These are phyloP conservation scores for Monilinia vaccinii-corymbosi DNA, from an alignment of 2,329 filamentous ascomycete species.

Conservation along the genomic window DNA sequence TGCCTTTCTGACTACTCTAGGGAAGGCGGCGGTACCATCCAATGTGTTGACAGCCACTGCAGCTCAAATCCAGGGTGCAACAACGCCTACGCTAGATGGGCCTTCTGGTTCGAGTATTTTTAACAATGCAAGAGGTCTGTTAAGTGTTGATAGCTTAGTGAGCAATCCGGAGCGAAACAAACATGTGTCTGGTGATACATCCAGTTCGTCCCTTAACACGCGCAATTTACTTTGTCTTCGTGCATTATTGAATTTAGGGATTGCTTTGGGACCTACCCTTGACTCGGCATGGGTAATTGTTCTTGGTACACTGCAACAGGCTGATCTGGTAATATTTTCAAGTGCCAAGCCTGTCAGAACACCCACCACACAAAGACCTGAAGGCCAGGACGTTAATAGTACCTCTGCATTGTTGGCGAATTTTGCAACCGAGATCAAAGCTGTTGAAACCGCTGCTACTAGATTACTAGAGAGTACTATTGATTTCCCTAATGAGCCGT, in stretches of 20 bases:
- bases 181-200: constrained; percentile 48
- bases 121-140: constrained; percentile 59
- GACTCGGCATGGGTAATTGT: constrained; percentile 82
- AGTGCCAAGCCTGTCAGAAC: constrained; percentile 44
- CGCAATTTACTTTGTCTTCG: constrained; percentile 84
- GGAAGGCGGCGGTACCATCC: constrained; percentile 84
- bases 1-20: constrained; percentile 87
- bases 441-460: constrained; percentile 79
- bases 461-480: constrained; percentile 85
- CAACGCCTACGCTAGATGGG: constrained; percentile 40
- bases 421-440: constrained; percentile 71
- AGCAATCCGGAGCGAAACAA: constrained; percentile 53
- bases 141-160: constrained; percentile 65
- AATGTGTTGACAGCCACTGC: constrained; percentile 59
- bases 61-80: constrained; percentile 38
- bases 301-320: constrained; percentile 84
- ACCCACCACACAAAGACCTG: constrained; percentile 40
- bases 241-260: constrained; percentile 88
- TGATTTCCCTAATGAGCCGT: constrained; percentile 79
- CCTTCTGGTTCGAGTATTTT: constrained; percentile 42
- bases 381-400: constrained; percentile 32
- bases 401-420: constrained; percentile 44
- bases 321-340: constrained; percentile 71
- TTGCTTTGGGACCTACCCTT: constrained; percentile 83
- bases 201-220: constrained; percentile 57